These are phyloP conservation scores for Cicer pinnatifidum DNA, from an alignment of 306 rosid species.

Conservation along the genomic window DNA sequence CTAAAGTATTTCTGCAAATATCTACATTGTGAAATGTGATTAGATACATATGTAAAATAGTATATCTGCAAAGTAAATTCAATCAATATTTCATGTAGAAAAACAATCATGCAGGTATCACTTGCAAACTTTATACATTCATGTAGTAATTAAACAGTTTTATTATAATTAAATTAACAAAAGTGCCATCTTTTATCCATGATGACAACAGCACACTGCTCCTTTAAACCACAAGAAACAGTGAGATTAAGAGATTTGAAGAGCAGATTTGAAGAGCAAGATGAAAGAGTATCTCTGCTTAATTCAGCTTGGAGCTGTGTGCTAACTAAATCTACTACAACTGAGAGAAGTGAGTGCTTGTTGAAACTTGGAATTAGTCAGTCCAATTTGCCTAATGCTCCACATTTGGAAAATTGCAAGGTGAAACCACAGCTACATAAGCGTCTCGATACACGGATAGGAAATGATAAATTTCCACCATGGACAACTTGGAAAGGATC, in stretches of 20 bases:
- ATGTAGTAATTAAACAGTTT: conserved; percentile 23
- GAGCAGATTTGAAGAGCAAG: conserved; percentile 39
- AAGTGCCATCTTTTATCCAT: conserved; percentile 3
- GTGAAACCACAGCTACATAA: conserved; percentile 50
- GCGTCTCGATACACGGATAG: conserved; percentile 54
- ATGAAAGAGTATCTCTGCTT: conserved; percentile 56
- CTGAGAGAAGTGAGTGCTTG: conserved; percentile 33
- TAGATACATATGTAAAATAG: too few relatives aligned
- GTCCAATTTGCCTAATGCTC: conserved; percentile 67
- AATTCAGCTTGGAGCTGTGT: conserved; percentile 78
- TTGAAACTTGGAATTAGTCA: conserved; percentile 54
- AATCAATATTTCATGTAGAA: neutral
- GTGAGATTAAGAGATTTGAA: conserved; percentile 44
- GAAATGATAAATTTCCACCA: conserved; percentile 60
- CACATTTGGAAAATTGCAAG: conserved; percentile 87
- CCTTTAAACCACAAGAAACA: conserved; percentile 46
- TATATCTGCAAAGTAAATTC: too few relatives aligned
- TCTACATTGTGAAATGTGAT: too few relatives aligned
- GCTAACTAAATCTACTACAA: conserved; percentile 49
- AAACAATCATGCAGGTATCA: neutral
- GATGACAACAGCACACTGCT: conserved; percentile 50
- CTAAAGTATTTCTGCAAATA: too few relatives aligned
- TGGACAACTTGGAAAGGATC: conserved; percentile 83
- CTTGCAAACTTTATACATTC: conserved; percentile 1
- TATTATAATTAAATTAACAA: conserved; percentile 23